Conservation (phyloP, 495 filamentous ascomycete species). For the Penicillium waksmanii region DNA sequence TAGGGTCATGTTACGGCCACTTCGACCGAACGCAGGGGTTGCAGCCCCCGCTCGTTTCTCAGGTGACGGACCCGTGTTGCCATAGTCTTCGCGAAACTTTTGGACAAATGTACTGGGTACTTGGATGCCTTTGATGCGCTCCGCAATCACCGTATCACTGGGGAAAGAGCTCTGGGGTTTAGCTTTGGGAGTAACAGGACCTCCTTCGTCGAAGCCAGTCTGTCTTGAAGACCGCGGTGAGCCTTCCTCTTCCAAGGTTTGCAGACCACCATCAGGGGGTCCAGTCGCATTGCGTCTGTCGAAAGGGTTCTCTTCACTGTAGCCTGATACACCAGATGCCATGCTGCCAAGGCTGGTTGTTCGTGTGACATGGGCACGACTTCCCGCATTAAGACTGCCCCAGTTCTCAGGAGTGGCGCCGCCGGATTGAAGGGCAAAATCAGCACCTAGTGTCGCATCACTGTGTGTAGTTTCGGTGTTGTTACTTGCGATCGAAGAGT, state of each 20-base stretch:
- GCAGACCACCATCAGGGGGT: constrained; percentile 55
- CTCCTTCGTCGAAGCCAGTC: constrained; percentile 34
- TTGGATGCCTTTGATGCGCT: constrained; percentile 84
- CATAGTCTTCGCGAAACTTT: constrained; percentile 71
- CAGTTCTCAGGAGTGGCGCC: constrained; percentile 70
- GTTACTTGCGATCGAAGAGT: constrained; percentile 70
- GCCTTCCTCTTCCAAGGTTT: constrained; percentile 65
- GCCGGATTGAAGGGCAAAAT: constrained; percentile 84
- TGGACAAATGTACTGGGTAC: constrained; percentile 86
- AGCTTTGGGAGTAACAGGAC: constrained; percentile 52
- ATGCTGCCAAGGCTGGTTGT: constrained; percentile 92
- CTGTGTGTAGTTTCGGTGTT: constrained; percentile 63
- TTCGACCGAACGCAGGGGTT: constrained; percentile 59
- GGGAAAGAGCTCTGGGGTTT: constrained; percentile 56
- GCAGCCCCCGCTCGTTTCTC: constrained; percentile 54
- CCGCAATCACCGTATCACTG: constrained; percentile 86
- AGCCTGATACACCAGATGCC: constrained; percentile 85
- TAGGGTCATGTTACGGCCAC: constrained; percentile 83
- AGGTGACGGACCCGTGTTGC: constrained; percentile 56
- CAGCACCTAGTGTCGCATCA: constrained; percentile 75
- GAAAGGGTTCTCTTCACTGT: constrained; percentile 61
- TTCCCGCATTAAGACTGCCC: constrained; percentile 42
- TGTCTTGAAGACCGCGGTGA: constrained; percentile 41
- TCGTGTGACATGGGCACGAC: constrained; percentile 65
- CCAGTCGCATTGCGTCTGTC: constrained; percentile 43